Base-by-base conservation (phyloP, 495 filamentous ascomycete species). In the Cryomyces minteri region DNA sequence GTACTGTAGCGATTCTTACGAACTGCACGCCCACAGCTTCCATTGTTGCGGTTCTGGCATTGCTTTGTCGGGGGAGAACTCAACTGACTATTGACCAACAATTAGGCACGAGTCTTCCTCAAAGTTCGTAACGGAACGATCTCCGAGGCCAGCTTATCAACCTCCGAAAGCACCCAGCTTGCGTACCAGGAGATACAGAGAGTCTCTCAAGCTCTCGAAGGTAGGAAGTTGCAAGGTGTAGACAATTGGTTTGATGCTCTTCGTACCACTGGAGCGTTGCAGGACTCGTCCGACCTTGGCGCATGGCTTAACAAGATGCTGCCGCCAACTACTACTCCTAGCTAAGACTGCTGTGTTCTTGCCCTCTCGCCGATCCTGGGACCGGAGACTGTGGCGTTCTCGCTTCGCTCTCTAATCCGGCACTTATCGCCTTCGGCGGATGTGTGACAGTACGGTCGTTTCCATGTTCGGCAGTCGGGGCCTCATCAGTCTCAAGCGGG, bases 181-280 rank as follows among this genome's bases (percentile, higher is more conserved):
- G 48, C 37, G 7, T 32, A n/a, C 14, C 18, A 31, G 8, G 7
- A 43, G 38, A 6, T 44, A 31, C 31, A 48, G 10, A 32, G 37
- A 10, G 29, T 54, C 11, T 38, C 39, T 5, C 5, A 36, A 5
- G 36, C 25, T 5, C 47, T 55, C 31, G 11, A 50, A 32, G 43
- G 39, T 4, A 49, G 56, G 43, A 56, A 54, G 31, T 45, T 73
- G 5, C 61, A 69, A 43, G 54, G 62, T 38, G 56, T 73, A 40
- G 32, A 39, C 4, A 56, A 65, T 52, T 73, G 68, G 70, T 9
- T 12, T 37, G 34, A 9, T 37, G 34, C 12, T 9, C 9, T 37
- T 37, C 34, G 34, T 37, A 9, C 34, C 9, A 12, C 34, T 12
- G 9, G 9, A 9, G 12, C 34, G 12, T 9, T 37, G 34, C 34